Evolutionary conservation across 75 land plant species (phyloP), one percentile per base, ranked within the genome.

Genomic region (Pinus albicaulis): DNA sequence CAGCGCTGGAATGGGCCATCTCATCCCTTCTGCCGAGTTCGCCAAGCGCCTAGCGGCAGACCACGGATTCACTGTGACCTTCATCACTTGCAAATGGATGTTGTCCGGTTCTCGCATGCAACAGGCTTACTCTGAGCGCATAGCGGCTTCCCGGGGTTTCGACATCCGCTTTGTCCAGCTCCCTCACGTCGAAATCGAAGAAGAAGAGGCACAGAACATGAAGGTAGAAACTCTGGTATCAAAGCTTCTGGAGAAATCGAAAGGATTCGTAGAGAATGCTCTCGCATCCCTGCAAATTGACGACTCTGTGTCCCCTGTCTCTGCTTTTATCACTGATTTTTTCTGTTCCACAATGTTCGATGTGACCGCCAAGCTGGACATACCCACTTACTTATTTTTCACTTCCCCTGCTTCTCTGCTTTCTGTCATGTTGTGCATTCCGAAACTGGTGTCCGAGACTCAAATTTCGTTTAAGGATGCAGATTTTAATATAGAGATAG

Each of bases 1-100:
- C n/a, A 77, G 69, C 14, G 16, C 3, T 0, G 88, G 88, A n/a
- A 82, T 82, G 78, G 92, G 94, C 24, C 96, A 91, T 83, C 76
- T 89, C 26, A 84, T 81, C 77, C 92, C 96, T 3, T 55, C 91
- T 52, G 28, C 75, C 14, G 89, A 92, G 74, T 75, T 91, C 38
- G 86, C 90, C 59, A 88, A 81, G 79, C 85, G 77, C 8, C 83
- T 93, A 55, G 76, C 88, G 76, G 53, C 3, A 60, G 62, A 56
- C 25, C 79, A 82, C 71, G 23, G 59, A 16, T 81, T 88, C 76
- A 22, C 62, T 0, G 76, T 89, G 71, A 89, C 95, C 56, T 72
- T 72, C 34, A 72, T 72, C 23, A 52, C 57, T 5, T 34, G 48
- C 16, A 48, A 48, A 48, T 48, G 52, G 52, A 7, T 48, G 25